Base-by-base conservation (phyloP, 176 grass and related monocot species). In the Secale cereale region DNA sequence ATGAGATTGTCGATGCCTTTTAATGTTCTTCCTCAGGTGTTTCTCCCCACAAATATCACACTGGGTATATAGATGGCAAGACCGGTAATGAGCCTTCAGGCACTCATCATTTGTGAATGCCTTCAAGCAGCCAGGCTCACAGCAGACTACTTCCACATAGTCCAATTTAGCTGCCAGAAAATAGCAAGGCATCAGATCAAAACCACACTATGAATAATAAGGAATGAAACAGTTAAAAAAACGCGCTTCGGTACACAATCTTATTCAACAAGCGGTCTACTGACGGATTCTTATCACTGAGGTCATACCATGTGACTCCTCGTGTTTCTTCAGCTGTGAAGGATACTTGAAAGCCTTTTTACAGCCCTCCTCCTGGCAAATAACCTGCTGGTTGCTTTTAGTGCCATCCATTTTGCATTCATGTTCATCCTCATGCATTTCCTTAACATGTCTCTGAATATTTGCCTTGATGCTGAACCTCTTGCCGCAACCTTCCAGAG, bases 1-100 rank as follows among this genome's bases (percentile, higher is more conserved):
- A 65, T 94, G 92, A 16, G 20, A 46, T 59, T 76, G 36, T 39
- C 79, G 65, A 8, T 94, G 89, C 11, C 89, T 74, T 78, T 91
- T 89, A 36, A 95, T 81, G 80, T 95, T 95, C 67, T 90, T 94
- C 88, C 88, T 95, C 57, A 88, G 64, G 25, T 95, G 80, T 80
- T 90, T 88, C 39, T 79, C 78, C 12, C 86, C 85, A 81, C 93
- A 95, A 17, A 86, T 45, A 33, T 78, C 85, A 84, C 93, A 95
- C 0, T 75, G 23, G 81, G 90, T 40, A 78, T 86, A 30, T 50
- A 65, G 87, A 85, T 92, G 93, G 35, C 87, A 86, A 19, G 79
- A 88, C 70, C 59, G 90, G 61, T 40, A 85, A 88, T 88, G 93
- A 86, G 85, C 80, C 78, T 17, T 90, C 46, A 90, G 59, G 56